phyloP scores from a whole-genome alignment of 116 monocot genomes.

The Dioscorea cayenensis region DNA sequence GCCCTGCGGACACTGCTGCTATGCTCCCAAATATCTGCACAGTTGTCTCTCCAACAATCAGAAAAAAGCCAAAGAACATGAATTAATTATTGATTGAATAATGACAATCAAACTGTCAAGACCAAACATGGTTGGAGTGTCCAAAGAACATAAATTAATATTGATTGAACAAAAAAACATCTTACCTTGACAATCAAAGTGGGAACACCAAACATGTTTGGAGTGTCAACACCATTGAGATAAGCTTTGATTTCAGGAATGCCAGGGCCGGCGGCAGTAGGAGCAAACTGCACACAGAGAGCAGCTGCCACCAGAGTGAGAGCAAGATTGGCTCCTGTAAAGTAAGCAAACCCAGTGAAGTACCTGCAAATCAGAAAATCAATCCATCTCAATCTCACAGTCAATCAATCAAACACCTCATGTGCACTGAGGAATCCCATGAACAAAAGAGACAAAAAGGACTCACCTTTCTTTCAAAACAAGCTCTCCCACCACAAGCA shows the following conservation, averaged over 20 bases:
- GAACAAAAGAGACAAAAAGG: not conserved
- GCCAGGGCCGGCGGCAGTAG: conserved; percentile 75
- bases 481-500: conserved; percentile 24
- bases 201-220: conserved; percentile 49
- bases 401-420: not conserved
- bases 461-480: conserved; percentile 38
- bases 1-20: conserved; percentile 51
- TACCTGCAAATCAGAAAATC: conserved; percentile 30
- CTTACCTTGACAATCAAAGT: conserved; percentile 62
- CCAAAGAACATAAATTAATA: not conserved
- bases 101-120: no score
- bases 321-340: conserved; percentile 33
- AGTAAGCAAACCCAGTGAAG: conserved; percentile 46
- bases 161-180: not conserved
- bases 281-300: conserved; percentile 58
- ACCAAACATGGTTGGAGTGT: not conserved
- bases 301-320: conserved; percentile 42
- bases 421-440: no score
- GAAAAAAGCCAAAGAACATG: no score
- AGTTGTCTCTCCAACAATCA: no score
- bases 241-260: conserved; percentile 81
- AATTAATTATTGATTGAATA: no score
- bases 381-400: not conserved
- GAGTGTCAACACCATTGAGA: conserved; percentile 73
- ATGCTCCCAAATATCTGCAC: conserved; percentile 69